Conservation (phyloP, 2,329 filamentous ascomycete species). For the Fusarium praegraminearum region DNA sequence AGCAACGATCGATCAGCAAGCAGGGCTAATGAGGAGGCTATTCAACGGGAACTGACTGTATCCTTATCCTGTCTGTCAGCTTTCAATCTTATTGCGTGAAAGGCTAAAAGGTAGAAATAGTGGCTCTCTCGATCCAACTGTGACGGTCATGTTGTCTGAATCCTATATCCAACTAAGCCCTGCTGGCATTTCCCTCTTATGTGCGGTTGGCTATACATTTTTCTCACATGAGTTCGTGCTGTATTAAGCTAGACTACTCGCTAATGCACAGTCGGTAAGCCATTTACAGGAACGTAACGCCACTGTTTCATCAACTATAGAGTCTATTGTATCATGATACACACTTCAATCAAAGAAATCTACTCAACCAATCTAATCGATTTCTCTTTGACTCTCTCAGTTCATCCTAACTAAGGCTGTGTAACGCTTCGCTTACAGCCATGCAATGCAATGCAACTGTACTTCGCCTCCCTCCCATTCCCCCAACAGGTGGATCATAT, state of each 20-base stretch:
- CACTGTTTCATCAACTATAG: conserved; percentile 12
- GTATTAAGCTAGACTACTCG: neutral
- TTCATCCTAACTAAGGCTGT: conserved; percentile 16
- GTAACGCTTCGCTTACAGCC: conserved; percentile 8
- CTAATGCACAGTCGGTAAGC: neutral
- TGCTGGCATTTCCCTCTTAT: neutral
- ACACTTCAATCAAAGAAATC: neutral
- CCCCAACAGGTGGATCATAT: conserved; percentile 19
- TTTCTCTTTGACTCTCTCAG: neutral
- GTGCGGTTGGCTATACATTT: neutral
- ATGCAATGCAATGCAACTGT: conserved; percentile 8
- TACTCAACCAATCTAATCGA: neutral
- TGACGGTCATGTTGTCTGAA: neutral
- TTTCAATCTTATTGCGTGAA: neutral
- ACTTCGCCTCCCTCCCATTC: conserved; percentile 34
- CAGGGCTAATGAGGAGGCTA: neutral
- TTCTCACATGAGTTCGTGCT: conserved; percentile 5
- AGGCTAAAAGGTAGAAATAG: neutral
- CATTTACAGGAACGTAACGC: conserved; percentile 20
- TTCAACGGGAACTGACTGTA: neutral
- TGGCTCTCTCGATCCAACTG: neutral
- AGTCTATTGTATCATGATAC: neutral
- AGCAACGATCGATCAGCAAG: conserved; percentile 12
- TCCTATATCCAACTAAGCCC: neutral
- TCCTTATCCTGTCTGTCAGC: neutral